phyloP scores from a whole-genome alignment of 176 grass and related monocot genomes.

The Melocanna baccifera region DNA sequence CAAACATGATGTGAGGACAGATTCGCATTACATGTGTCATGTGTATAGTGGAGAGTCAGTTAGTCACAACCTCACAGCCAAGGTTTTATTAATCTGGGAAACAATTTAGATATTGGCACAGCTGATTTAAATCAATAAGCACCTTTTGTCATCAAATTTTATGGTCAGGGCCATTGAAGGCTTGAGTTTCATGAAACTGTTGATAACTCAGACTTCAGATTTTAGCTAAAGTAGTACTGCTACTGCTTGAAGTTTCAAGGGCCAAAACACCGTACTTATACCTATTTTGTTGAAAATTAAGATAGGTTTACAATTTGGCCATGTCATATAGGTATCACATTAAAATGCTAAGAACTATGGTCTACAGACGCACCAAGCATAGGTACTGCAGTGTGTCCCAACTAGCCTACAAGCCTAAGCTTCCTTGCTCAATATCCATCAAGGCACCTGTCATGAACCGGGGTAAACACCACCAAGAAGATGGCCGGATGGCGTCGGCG shows the following conservation, averaged over 20 bases:
- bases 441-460: no score
- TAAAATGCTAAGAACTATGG: not conserved
- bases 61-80: not conserved
- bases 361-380: not conserved
- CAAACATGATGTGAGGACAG: not conserved
- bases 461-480: no score
- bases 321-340: not conserved
- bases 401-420: not conserved
- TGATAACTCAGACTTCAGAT: not conserved
- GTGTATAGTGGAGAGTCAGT: not conserved
- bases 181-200: not conserved
- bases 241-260: conserved; percentile 7
- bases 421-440: no score
- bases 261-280: not conserved
- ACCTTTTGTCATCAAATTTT: not conserved
- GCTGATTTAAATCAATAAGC: not conserved
- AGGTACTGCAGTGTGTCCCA: not conserved
- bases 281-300: not conserved
- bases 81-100: not conserved
- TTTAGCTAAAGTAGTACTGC: not conserved
- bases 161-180: not conserved
- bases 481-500: no score
- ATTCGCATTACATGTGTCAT: not conserved
- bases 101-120: not conserved
- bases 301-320: not conserved